Base-by-base conservation (phyloP, 1,284 basidiomycete genomes). In the Trichosporon faecale region DNA sequence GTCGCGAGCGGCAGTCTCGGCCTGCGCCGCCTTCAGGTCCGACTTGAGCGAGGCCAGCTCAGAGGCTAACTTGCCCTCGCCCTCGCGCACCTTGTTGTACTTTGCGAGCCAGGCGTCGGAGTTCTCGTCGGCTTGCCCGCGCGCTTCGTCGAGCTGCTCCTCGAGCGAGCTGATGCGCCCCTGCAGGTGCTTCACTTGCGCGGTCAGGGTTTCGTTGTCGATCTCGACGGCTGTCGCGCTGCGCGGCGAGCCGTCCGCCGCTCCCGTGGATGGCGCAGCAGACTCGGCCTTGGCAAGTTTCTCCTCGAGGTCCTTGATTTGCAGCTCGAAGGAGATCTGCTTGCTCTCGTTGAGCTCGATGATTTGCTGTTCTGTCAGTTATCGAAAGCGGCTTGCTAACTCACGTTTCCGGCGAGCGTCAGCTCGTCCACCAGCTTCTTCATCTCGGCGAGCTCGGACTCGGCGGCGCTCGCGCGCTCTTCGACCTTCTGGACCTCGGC, bases 121-220 rank as follows among this genome's bases (percentile, higher is more conserved):
- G 64, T 96, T 94, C 71, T 86, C 86, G 77, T 97, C 93, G 1
- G 91, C 86, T 27, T 88, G 86, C 6, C 85, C 85, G 21, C 88
- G 89, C 1, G 89, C 86, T 76, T 97, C 94, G 72, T 95, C 92
- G 11, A 98, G 86, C 75, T 90, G 86, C 77, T 97, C 95, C 78
- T 98, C 95, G 73, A 95, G 86, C 35, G 85, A 85, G 1, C 86
- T 82, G 57, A 95, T 87, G 80, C 91, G 91, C 79, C 87, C 88
- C 78, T 93, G 91, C 35, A 96, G 86, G 80, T 98, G 93, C 67
- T 89, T 87, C 29, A 94, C 87, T 80, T 98, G 94, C 52, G 95
- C 94, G 21, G 88, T 89, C 33, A 97, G 87, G 27, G 89, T 90
- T 81, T 98, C 94, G 77, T 96, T 96, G 83, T 98, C 95, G 77